Evolutionary conservation across 805 yeast genomes (phyloP), one percentile per base, ranked within the genome.

Genomic region (Scheffersomyces amazonensis): DNA sequence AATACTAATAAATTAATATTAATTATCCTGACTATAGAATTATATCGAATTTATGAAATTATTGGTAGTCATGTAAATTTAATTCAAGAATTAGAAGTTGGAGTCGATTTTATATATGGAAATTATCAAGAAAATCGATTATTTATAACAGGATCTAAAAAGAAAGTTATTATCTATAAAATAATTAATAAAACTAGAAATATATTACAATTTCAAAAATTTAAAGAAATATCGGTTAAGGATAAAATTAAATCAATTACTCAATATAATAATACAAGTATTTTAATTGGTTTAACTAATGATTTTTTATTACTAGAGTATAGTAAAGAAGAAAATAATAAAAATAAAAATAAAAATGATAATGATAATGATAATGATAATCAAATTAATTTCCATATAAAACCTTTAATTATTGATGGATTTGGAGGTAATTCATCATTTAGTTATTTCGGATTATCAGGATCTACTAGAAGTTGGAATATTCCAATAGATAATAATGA

Each of bases 371-470:
- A 32, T 21, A n/a, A n/a, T n/a, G n/a, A n/a, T n/a, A n/a, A n/a
- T n/a, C n/a, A n/a, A n/a, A n/a, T n/a, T n/a, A 45, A 46, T 10
- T 58, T 48, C 27, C 25, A 19, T 7, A 32, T 54, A 7, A 28
- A 37, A 5, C 49, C 49, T 2, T 31, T 60, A 3, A 47, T 50
- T 2, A 32, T 48, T 4, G 60, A 55, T 21, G 54, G 50, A 25
- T 43, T 40, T 38, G 50, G 40, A 18, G 49, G 54, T 36, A 44
- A 48, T 9, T 49, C 62, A 16, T 53, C 71, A 7, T 66, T 68
- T 46, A 55, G 62, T 41, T 69, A 68, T 44, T 69, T 69, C 46
- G 71, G 71, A 7, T 49, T 67, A 17, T 49, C 60, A 2, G 48
- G 50, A 16, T 40, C 57, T 3, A 67, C 70, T 2, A 39, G 47